These are phyloP conservation scores for Sporormia fimetaria DNA, from an alignment of 495 filamentous ascomycete genomes.

Conservation along the genomic window DNA sequence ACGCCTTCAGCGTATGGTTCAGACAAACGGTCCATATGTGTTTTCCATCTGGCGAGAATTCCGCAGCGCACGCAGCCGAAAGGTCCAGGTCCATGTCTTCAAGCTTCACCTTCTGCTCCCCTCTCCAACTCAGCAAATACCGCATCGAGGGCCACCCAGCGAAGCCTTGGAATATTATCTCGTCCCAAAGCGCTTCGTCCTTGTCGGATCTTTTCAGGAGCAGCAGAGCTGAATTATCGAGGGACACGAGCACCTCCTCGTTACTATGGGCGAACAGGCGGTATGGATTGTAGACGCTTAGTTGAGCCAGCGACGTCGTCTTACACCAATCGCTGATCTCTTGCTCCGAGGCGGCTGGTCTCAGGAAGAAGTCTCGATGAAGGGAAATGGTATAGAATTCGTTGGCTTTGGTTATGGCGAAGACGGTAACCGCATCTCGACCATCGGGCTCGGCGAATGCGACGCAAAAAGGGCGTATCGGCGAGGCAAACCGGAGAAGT, in stretches of 20 bases:
- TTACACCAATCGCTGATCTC: slow-evolving; percentile 68
- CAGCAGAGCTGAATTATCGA: slow-evolving; percentile 73
- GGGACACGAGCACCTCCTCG: slow-evolving; percentile 63
- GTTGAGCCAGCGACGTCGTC: slow-evolving; percentile 53
- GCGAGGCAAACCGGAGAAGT: slow-evolving; percentile 59
- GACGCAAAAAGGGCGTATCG: slow-evolving; percentile 62
- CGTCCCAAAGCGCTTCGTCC: slow-evolving; percentile 63
- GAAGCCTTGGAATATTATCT: slow-evolving; percentile 66
- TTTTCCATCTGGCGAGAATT: slow-evolving; percentile 50
- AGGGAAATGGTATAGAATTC: slow-evolving; percentile 72
- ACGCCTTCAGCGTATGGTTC: slow-evolving; percentile 75
- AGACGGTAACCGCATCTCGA: slow-evolving; percentile 66
- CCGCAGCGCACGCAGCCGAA: slow-evolving; percentile 51
- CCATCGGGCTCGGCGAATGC: slow-evolving; percentile 69
- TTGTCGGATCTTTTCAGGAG: slow-evolving; percentile 53
- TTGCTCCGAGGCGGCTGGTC: slow-evolving; percentile 52
- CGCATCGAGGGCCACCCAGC: slow-evolving; percentile 65
- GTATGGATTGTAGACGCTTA: slow-evolving; percentile 66
- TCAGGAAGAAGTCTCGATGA: slow-evolving; percentile 68
- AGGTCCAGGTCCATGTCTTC: slow-evolving; percentile 55
- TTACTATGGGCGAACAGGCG: slow-evolving; percentile 61
- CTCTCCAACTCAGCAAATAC: slow-evolving; percentile 58
- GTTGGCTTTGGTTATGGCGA: slow-evolving; percentile 64
- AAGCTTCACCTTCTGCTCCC: slow-evolving; percentile 52
- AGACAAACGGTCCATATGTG: slow-evolving; percentile 75